Evolutionary conservation across 257 asterid species (phyloP), one percentile per base, ranked within the genome.

Genomic region (Verbascum thapsus): DNA sequence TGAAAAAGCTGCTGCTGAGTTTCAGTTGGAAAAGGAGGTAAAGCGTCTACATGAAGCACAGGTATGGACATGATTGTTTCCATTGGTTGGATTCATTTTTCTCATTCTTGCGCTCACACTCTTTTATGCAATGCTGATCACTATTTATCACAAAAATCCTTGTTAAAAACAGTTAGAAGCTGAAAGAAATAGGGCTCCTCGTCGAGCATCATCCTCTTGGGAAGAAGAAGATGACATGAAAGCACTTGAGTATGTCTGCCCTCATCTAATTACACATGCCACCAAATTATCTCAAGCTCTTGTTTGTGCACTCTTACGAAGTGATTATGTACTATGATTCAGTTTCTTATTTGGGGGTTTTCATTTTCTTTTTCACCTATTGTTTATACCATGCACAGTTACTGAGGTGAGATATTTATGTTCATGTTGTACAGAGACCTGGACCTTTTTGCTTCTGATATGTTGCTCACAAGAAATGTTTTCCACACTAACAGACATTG

Each of bases 1-100:
- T 58, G 98, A 94, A 78, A 94, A 94, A 76, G 96, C 99, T 43
- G 99, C 99, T 9, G 98, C 96, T 37, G 98, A 88, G 85, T 90
- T 94, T 84, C 99, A 94, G 83, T 76, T 94, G 84, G 99, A 94
- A 77, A 94, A 94, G 83, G 98, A 90, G 80, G 73, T 80, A 74
- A 90, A 88, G 81, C 96, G 88, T 66, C 73, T 43, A 39, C 95
- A 80, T 64, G 98, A 94, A 74, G 94, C 84, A 61, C 94, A 86
- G 90, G 99, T 90, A 61, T 56, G 74, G 56, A 39, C 61, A 11
- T 78, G 34, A 66, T 66, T 30, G 0, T 66, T 50, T 69, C 5
- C 66, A 12, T 59, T 12, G 35, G 53, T 61, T 69, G 69, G 64
- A 63, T 55, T 42, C n/a, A 43, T 41, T 49, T n/a, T 48, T 47